Base-by-base conservation (phyloP, 2,329 filamentous ascomycete species). In the Phyllosticta capitalensis region DNA sequence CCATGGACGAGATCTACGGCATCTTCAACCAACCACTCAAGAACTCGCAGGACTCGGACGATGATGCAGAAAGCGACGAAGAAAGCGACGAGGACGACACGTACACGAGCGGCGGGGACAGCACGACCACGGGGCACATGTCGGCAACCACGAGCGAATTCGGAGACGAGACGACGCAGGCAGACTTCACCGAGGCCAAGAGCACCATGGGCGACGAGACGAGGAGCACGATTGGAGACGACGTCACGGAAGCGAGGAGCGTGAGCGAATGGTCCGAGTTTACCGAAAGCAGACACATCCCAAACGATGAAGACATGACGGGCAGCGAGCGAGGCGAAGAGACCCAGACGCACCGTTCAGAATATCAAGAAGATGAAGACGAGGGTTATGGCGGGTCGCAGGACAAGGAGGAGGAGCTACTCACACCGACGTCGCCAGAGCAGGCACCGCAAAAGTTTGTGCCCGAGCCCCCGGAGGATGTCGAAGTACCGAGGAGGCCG, bases 1-100 rank as follows among this genome's bases (percentile, higher is more conserved):
- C 94, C 4, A 96, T 92, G 63, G 92, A 97, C 66, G 94, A 99
- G 66, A 96, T 99, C 56, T 97, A 97, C 68, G 91, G 91, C 61
- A 90, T 99, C 54, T 99, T 97, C 75, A 97, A 94, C 68, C 89
- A 94, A 61, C 92, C 94, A 1, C 72, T 92, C 38, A 80, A 81
- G 63, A 76, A 76, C 2, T 67, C 65, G 33, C 73, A 74, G 19
- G 71, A 76, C 1, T 74, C 75, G 30, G 70, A 74, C 48, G 71
- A 74, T 0, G 81, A 79, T 22, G 79, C 79, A 2, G 85, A 90
- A 14, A 85, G 87, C 60, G 84, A 87, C 52, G 88, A 79, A 59
- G 83, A 83, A 17, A 83, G 79, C 60, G 82, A 83, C 28, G 87
- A 91, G 65, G 79, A 86, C 65, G 83, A 92, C 64, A 87, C 90